A percentile compares a stretch with the other conserved stretches of the same genome.
Conservation (phyloP, 768 basidiomycete genomes). For the Boletales sp. region DNA sequence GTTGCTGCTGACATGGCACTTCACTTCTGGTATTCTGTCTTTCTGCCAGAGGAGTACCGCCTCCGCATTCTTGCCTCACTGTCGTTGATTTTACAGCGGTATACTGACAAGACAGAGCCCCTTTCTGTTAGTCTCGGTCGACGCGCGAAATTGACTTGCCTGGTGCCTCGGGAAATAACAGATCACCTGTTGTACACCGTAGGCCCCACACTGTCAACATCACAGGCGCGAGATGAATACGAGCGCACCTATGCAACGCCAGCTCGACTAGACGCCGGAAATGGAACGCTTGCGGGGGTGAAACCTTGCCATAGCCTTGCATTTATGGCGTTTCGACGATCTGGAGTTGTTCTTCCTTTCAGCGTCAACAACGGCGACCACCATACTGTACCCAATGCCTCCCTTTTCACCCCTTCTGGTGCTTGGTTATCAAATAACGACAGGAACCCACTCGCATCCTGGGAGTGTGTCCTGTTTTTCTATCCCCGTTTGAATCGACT, state of each 20-base stretch:
- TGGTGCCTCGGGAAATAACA: slow-evolving; percentile 23
- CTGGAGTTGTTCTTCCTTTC: slow-evolving; percentile 44
- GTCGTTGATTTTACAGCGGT: slow-evolving; percentile 10
- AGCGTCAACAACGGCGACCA: slow-evolving; percentile 35
- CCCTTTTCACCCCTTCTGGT: slow-evolving; percentile 43
- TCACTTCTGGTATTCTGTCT: slow-evolving; percentile 46
- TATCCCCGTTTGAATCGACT: no score
- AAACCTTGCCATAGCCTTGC: slow-evolving; percentile 42
- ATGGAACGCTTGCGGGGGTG: slow-evolving; percentile 35
- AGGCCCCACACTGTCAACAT: slow-evolving; percentile 19
- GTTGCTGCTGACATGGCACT: slow-evolving; percentile 41
- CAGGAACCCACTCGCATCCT: slow-evolving; percentile 43
- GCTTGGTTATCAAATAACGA: slow-evolving; percentile 37
- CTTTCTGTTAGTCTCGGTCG: slow-evolving; percentile 10
- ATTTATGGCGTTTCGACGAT: slow-evolving; percentile 35
- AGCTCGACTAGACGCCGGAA: slow-evolving; percentile 37
- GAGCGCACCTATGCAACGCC: slow-evolving; percentile 30
- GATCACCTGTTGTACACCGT: slow-evolving; percentile 27
- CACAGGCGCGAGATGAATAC: slow-evolving; percentile 27
- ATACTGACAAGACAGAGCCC: slow-evolving; percentile 11
- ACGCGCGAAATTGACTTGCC: slow-evolving; percentile 18
- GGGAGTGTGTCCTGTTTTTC: slow-evolving; percentile 37
- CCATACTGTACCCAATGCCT: slow-evolving; percentile 38
- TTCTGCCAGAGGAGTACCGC: slow-evolving; percentile 33
- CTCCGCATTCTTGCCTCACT: slow-evolving; percentile 18